Evolutionary conservation across 1,284 basidiomycete species (phyloP), one percentile per base, ranked within the genome.

Genomic region (Apiotrichum brassicae): DNA sequence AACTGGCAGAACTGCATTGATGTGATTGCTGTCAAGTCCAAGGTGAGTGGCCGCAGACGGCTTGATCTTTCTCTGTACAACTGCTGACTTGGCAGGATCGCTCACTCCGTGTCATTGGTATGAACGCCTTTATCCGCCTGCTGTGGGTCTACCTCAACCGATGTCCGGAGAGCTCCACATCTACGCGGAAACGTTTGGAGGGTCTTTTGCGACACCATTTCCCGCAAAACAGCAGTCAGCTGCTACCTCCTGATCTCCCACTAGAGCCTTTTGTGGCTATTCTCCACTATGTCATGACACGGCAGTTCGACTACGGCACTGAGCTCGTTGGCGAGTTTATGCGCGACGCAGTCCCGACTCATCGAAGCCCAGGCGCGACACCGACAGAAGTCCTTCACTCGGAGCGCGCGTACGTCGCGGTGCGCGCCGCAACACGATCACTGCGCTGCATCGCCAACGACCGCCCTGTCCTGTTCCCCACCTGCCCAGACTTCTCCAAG

Each of bases 101-200:
- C 57, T 76, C 81, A 0, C 77, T 79, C 45, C 81, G 89, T n/a
- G 73, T 82, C 1, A 77, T 82, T 5, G 80, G 89, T 12, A 78
- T 95, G 73, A 91, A 93, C 59, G 86, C 87, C 3, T 82, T 88
- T 49, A 72, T 91, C 51, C 84, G 91, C 5, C 71, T 97, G 26
- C 75, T 94, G 23, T 97, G 93, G 93, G 88, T 91, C 0, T 97
- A 97, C 70, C 77, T 97, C 20, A 93, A 91, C 65, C 85, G 93
- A 18, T 94, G 91, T 64, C 83, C 85, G 55, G 93, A 97, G 67
- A 80, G 86, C 14, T 77, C 81, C 4, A 86, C 89, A 0, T 85
- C 86, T 1, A 84, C 83, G 4, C 82, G 83, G 7, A 77, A 82
- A 38, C 88, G 87, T 61, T 75, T 97, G 30, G 92, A 97, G 57